Evolutionary conservation across 164 flowering plant species (phyloP).

Genomic region (Warburgia ugandensis): DNA sequence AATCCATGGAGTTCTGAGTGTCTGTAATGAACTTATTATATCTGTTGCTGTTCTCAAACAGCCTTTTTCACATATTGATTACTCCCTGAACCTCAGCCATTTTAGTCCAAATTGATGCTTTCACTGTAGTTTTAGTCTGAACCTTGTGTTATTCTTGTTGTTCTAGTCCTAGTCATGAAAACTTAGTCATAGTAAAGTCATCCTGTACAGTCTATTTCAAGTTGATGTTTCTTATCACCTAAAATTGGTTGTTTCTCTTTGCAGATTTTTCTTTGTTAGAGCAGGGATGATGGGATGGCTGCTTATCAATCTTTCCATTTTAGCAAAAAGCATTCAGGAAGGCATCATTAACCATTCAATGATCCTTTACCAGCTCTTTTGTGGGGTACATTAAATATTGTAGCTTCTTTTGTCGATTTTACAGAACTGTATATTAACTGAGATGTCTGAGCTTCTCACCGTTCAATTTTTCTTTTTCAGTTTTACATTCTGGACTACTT

Average conservation of each 20-base stretch:
- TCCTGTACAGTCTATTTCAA: too few species aligned
- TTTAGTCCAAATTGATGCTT: neutral
- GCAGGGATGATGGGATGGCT: slow-evolving; percentile 99
- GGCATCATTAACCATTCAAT: slow-evolving; percentile 51
- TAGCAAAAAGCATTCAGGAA: slow-evolving; percentile 62
- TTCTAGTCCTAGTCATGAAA: too few species aligned
- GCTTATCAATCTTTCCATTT: slow-evolving; percentile 84
- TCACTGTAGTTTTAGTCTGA: too few species aligned
- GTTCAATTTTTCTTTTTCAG: slow-evolving; percentile 34
- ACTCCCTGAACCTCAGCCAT: neutral
- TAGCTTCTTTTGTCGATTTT: neutral
- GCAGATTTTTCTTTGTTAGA: slow-evolving; percentile 97
- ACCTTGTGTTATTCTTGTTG: too few species aligned
- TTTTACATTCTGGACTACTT: slow-evolving; percentile 84
- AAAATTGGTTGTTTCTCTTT: slow-evolving; percentile 10
- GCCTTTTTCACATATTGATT: neutral
- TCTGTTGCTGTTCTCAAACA: neutral
- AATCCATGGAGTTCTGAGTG: too few species aligned
- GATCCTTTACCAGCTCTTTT: slow-evolving; percentile 83
- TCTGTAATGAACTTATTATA: too few species aligned
- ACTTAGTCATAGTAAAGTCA: too few species aligned
- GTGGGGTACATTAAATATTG: slow-evolving; percentile 38
- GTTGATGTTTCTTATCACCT: slow-evolving; percentile 1
- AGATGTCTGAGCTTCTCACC: slow-evolving; percentile 9
- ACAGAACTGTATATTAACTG: neutral